Conservation (phyloP, 495 filamentous ascomycete species). For the Penicillium lagena region DNA sequence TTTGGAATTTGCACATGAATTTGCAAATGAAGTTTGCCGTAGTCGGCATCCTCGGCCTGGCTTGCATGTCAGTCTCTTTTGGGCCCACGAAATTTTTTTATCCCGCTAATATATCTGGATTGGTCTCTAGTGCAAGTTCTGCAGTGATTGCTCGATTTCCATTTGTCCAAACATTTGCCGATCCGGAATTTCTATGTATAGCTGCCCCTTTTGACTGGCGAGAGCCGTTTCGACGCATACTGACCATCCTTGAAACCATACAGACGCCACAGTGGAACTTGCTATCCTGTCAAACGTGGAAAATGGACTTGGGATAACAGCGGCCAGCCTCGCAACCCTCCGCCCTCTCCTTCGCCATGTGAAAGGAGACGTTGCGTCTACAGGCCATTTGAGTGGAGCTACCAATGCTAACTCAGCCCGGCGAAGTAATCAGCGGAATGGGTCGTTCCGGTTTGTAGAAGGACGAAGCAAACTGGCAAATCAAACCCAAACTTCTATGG, state of each 20-base stretch:
- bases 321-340: conserved; percentile 40
- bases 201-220: not conserved
- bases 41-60: conserved; percentile 34
- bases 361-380: too few species aligned
- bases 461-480: too few species aligned
- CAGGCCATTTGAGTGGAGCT: too few species aligned
- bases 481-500: too few species aligned
- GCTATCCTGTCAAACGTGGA: conserved; percentile 42
- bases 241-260: not conserved
- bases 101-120: not conserved
- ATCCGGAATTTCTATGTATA: conserved; percentile 36
- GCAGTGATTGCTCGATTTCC: conserved; percentile 38
- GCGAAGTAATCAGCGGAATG: too few species aligned
- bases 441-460: too few species aligned
- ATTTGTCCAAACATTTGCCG: conserved; percentile 29
- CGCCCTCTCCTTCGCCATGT: conserved; percentile 34
- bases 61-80: conserved; percentile 31
- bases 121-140: conserved; percentile 23
- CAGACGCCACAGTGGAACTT: conserved; percentile 35
- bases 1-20: conserved; percentile 30
- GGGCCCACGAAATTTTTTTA: too few species aligned
- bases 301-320: conserved; percentile 37
- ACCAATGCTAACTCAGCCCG: too few species aligned
- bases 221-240: not conserved
- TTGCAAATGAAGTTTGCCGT: conserved; percentile 30